phyloP scores from a whole-genome alignment of 192 early-diverging fungal species.

The Gonapodya sp. region DNA sequence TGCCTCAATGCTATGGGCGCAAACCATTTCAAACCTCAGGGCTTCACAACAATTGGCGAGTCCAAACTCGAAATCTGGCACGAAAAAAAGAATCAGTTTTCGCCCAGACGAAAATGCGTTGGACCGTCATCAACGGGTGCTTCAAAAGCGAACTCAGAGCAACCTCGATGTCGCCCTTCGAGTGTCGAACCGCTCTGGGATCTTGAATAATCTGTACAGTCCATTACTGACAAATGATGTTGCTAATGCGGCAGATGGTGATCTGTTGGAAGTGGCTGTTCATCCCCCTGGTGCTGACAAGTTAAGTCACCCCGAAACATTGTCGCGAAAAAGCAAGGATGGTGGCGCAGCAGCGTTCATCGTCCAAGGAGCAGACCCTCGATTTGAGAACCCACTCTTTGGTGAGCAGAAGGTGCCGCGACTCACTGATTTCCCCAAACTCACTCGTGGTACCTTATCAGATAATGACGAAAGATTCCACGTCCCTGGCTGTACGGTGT shows the following conservation, averaged over 20 bases:
- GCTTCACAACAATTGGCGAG: too few species aligned
- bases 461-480: neutral
- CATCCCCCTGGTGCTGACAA: neutral
- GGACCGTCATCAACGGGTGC: neutral
- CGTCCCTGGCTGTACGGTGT: neutral
- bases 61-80: neutral
- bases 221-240: neutral
- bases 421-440: neutral
- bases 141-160: neutral
- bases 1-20: neutral
- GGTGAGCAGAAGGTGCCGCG: neutral
- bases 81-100: neutral
- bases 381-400: neutral
- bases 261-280: neutral
- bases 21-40: neutral
- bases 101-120: neutral
- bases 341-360: neutral
- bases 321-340: neutral
- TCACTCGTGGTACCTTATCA: neutral
- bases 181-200: neutral
- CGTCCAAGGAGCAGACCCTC: neutral
- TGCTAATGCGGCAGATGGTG: neutral
- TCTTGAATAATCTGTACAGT: too few species aligned
- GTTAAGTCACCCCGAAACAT: neutral
- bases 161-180: neutral